Conservation (phyloP, 306 rosid genomes). For the Prunus padus region DNA sequence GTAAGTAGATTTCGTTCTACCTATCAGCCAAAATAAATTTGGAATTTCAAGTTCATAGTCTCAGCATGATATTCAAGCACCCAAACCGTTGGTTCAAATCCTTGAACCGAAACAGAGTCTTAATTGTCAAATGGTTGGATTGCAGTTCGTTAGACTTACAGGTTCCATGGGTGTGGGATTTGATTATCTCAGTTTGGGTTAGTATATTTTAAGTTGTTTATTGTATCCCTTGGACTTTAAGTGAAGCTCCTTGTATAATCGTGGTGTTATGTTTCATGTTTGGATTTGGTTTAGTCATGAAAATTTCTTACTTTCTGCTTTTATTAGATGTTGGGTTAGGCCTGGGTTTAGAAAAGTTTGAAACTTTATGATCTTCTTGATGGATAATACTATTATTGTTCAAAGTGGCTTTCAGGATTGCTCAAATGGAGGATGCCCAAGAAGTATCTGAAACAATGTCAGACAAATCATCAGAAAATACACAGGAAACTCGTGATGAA, state of each 20-base stretch:
- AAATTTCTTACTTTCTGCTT: background rate
- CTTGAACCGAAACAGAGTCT: background rate
- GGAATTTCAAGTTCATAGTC: background rate
- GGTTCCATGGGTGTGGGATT: background rate
- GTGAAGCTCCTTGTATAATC: background rate
- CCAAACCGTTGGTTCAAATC: background rate
- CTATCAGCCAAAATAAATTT: background rate
- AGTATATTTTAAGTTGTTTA: background rate
- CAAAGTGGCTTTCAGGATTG: constrained; percentile 37
- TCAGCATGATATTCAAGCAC: background rate
- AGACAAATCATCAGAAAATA: constrained; percentile 38
- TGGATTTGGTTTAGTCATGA: background rate
- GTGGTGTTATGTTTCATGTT: background rate
- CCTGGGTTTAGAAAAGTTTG: background rate
- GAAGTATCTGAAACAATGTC: constrained; percentile 48
- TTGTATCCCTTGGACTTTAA: background rate
- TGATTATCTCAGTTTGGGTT: background rate
- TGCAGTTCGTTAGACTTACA: background rate
- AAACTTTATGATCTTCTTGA: background rate
- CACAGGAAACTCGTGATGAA: constrained; percentile 72
- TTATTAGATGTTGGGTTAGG: background rate
- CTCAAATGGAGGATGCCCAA: constrained; percentile 61
- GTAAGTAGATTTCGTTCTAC: background rate
- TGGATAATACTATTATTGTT: background rate
- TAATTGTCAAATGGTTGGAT: background rate